Conservation (phyloP, 108 stramenopile species). For the Skeletonema marinoi region DNA sequence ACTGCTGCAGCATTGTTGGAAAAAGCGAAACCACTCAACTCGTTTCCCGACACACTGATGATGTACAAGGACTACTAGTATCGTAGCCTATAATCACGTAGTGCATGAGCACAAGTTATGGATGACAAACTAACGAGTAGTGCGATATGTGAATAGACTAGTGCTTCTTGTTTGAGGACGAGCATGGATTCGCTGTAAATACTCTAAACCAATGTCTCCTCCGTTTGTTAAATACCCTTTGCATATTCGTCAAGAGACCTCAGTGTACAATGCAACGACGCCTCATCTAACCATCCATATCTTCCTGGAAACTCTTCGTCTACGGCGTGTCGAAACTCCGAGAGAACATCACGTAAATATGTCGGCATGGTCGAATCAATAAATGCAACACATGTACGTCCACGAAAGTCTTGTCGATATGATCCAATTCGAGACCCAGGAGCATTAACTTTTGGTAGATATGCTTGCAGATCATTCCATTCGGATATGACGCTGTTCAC, state of each 20-base stretch:
- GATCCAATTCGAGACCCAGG: constrained; percentile 3
- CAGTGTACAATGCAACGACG: constrained; percentile 10
- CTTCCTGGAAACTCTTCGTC: constrained; percentile 6
- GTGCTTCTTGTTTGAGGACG: no score
- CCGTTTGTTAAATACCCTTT: neutral
- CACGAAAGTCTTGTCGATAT: constrained; percentile 3
- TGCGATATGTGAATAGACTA: no score
- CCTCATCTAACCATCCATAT: constrained; percentile 4
- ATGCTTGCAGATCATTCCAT: constrained; percentile 8
- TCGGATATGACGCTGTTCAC: neutral
- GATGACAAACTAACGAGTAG: no score
- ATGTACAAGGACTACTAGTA: no score
- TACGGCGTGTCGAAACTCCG: neutral
- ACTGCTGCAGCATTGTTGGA: no score
- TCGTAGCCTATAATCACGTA: no score
- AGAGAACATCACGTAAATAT: neutral
- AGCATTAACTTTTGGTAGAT: constrained; percentile 10
- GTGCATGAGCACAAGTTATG: no score
- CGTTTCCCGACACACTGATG: no score
- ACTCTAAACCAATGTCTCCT: neutral
- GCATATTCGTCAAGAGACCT: neutral
- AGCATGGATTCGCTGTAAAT: no score
- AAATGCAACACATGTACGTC: constrained; percentile 9
- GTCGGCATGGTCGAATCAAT: neutral
- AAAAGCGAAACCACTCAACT: no score